Evolutionary conservation across 192 early-diverging fungal genomes (phyloP).

Genomic region (Dissophora globulifera): DNA sequence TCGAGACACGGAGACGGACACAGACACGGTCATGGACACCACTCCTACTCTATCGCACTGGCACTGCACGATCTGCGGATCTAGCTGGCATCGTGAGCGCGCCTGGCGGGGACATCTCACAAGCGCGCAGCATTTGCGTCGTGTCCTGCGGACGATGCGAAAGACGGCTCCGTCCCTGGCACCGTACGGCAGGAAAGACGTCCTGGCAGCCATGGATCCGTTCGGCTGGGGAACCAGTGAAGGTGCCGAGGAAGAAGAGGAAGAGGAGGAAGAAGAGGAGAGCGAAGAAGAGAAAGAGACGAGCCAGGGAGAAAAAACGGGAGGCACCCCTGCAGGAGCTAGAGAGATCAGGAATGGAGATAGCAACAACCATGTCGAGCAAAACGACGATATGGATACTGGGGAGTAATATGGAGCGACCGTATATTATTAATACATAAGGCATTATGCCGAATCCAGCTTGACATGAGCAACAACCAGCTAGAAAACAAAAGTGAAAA

Average conservation of each 20-base stretch:
- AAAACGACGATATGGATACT: constrained; percentile 15
- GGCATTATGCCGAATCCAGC: no score
- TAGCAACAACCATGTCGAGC: no score
- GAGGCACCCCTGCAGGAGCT: neutral
- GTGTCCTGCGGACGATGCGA: neutral
- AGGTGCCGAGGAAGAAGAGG: constrained; percentile 28
- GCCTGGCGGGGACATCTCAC: constrained; percentile 29
- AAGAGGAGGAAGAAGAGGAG: constrained; percentile 21
- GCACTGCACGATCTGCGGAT: constrained; percentile 22
- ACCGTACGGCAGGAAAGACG: constrained; percentile 17
- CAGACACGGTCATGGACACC: neutral
- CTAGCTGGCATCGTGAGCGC: constrained; percentile 11
- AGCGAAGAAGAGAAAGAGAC: neutral
- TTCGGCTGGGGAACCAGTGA: constrained; percentile 37
- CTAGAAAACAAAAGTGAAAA: constrained; percentile 1
- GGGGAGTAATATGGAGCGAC: constrained; percentile 4
- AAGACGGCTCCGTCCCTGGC: neutral
- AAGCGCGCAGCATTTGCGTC: constrained; percentile 34
- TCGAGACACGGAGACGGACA: neutral
- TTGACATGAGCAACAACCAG: constrained; percentile 48
- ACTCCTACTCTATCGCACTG: neutral
- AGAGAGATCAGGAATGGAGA: no score
- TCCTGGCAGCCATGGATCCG: constrained; percentile 17
- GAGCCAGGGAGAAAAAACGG: neutral
- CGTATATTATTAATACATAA: no score